Percentiles rank a stretch among this genome's conserved stretches.
These are phyloP conservation scores for Erucastrum elatum DNA, from an alignment of 345 rosid species.

Conservation along the genomic window DNA sequence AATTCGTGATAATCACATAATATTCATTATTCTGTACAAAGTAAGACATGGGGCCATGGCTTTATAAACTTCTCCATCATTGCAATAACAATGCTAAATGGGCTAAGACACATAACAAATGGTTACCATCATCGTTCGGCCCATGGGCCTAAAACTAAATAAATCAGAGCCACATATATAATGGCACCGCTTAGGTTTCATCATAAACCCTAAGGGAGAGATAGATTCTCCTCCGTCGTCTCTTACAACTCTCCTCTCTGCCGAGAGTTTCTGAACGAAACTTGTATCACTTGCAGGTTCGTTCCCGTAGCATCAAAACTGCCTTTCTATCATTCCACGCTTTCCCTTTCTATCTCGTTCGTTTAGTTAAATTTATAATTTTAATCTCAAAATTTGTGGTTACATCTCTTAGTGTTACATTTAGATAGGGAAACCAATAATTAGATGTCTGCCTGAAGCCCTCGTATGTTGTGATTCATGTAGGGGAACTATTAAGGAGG, in stretches of 20 bases:
- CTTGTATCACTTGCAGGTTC: constrained; percentile 16
- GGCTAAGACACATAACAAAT: background rate
- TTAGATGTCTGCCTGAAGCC: background rate
- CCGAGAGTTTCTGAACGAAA: background rate
- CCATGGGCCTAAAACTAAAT: background rate
- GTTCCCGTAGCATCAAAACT: background rate
- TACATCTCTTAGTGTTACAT: background rate
- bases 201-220: constrained; percentile 24
- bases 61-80: background rate
- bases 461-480: background rate
- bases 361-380: background rate
- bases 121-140: background rate
- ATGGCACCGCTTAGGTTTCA: background rate
- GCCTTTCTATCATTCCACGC: background rate
- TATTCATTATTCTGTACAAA: too few relatives aligned
- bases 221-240: background rate
- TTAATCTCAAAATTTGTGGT: too few relatives aligned
- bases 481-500: background rate
- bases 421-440: background rate
- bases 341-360: background rate
- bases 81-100: background rate
- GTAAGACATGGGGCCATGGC: background rate
- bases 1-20: too few relatives aligned
- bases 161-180: background rate
- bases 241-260: background rate